phyloP scores from a whole-genome alignment of 257 asterid genomes.

The Przewalskia tangutica region DNA sequence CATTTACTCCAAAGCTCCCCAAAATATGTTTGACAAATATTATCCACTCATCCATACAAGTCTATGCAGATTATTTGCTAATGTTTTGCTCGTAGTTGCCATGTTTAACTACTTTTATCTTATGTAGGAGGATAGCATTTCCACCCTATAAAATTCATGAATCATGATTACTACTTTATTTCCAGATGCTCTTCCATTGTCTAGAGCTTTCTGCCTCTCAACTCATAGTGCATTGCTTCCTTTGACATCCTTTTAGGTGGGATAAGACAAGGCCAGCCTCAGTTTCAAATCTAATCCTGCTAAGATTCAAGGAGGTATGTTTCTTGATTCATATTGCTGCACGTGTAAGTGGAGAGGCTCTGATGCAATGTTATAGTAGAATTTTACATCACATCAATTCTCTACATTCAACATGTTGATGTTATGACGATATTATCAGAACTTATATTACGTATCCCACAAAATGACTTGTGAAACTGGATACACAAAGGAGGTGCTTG shows the following conservation, averaged over 20 bases:
- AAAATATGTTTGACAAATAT: not conserved
- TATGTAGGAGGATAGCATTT: not conserved
- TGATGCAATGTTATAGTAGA: too few relatives aligned
- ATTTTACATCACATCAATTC: too few relatives aligned
- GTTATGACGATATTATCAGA: too few relatives aligned
- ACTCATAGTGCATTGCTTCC: slow-evolving; percentile 3
- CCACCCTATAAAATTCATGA: not conserved
- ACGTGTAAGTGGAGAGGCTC: too few relatives aligned
- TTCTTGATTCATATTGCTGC: not conserved
- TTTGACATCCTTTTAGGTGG: slow-evolving; percentile 55
- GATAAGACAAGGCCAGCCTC: slow-evolving; percentile 69
- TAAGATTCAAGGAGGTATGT: slow-evolving; percentile 74
- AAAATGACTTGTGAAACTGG: not conserved
- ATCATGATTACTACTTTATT: not conserved
- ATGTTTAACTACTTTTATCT: not conserved
- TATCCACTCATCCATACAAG: not conserved
- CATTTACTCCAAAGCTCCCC: too few relatives aligned
- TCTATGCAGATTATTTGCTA: not conserved
- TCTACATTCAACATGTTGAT: too few relatives aligned
- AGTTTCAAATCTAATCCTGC: slow-evolving; percentile 72
- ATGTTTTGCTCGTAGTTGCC: not conserved
- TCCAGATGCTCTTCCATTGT: not conserved
- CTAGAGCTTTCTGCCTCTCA: not conserved
- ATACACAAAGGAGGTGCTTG: not conserved
- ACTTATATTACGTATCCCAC: not conserved